Evolutionary conservation across 2,329 filamentous ascomycete species (phyloP).

Genomic region (Chaetothyriales sp.): DNA sequence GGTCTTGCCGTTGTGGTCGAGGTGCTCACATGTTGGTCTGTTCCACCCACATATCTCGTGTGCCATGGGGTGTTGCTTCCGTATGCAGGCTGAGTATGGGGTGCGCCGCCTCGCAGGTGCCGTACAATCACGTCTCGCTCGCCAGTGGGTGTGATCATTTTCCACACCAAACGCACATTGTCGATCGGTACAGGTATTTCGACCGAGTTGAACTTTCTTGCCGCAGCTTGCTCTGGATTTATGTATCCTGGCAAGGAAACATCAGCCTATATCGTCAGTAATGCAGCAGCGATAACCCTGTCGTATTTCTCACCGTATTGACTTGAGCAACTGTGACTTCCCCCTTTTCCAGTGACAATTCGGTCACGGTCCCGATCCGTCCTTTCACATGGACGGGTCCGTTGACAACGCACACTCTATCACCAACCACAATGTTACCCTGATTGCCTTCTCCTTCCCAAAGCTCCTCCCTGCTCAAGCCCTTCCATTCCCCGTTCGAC

Average conservation of each 20-base stretch:
- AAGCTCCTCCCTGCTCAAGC: constrained; percentile 26
- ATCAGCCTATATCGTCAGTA: constrained; percentile 23
- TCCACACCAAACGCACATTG: constrained; percentile 66
- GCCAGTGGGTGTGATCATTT: constrained; percentile 51
- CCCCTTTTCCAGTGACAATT: constrained; percentile 40
- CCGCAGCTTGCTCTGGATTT: constrained; percentile 15
- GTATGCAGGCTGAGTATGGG: constrained; percentile 37
- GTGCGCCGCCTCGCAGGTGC: constrained; percentile 42
- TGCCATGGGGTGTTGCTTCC: constrained; percentile 28
- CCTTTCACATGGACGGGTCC: constrained; percentile 57
- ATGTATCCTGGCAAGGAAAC: constrained; percentile 29
- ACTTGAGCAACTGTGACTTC: constrained; percentile 47
- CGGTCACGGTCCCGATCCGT: constrained; percentile 59
- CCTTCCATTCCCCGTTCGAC: constrained; percentile 13
- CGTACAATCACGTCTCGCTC: constrained; percentile 64
- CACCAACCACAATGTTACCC: constrained; percentile 46
- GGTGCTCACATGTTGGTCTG: neutral
- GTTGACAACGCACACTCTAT: constrained; percentile 67
- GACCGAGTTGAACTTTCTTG: constrained; percentile 27
- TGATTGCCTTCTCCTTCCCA: constrained; percentile 9
- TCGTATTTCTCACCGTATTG: constrained; percentile 44
- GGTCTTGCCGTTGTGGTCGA: neutral
- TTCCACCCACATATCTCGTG: constrained; percentile 47
- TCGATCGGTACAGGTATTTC: constrained; percentile 49
- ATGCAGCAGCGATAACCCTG: neutral